Evolutionary conservation across 78 protist genomes (phyloP), one percentile per base, ranked within the genome.

Genomic region (Anaeramoeba flamelloides): DNA sequence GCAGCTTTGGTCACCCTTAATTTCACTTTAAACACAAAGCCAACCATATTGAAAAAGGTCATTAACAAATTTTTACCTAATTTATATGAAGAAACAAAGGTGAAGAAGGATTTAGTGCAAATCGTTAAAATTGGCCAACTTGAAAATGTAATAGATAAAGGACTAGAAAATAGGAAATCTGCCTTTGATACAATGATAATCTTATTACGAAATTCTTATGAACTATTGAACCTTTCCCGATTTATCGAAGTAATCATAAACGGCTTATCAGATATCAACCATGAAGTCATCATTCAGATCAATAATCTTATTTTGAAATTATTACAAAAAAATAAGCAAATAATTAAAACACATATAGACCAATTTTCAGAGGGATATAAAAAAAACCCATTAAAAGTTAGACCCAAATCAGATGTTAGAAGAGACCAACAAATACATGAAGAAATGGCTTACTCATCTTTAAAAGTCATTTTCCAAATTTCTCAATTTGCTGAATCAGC

Each of bases 91-190:
- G 87, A 90, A 75, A 80, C 91, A n/a, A n/a, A n/a, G n/a, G n/a
- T n/a, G n/a, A n/a, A 41, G 65, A 84, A 86, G 30, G 93, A 88
- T 76, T 87, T 91, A 78, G 89, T 89, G n/a, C 86, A 89, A 69
- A 79, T 79, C 40, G 96, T 94, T 38, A 82, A 87, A 81, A 85
- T 94, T 75, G 97, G 97, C 3, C 97, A 95, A 22, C 92, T 94
- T 87, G 92, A 82, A 87, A 94, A 91, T 86, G 75, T n/a, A 31
- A 89, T 92, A 38, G 97, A 94, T 85, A 92, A 91, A 38, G 97
- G 97, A 32, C 86, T 93, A 38, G 96, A 93, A 78, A 74, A 87
- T 2, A 84, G 92, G 36, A 89, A 89, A 83, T n/a, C n/a, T n/a
- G n/a, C n/a, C n/a, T n/a, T n/a, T n/a, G n/a, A n/a, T n/a, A n/a